Evolutionary conservation across 2,329 filamentous ascomycete species (phyloP).

Genomic region (Aspergillus transmontanensis): DNA sequence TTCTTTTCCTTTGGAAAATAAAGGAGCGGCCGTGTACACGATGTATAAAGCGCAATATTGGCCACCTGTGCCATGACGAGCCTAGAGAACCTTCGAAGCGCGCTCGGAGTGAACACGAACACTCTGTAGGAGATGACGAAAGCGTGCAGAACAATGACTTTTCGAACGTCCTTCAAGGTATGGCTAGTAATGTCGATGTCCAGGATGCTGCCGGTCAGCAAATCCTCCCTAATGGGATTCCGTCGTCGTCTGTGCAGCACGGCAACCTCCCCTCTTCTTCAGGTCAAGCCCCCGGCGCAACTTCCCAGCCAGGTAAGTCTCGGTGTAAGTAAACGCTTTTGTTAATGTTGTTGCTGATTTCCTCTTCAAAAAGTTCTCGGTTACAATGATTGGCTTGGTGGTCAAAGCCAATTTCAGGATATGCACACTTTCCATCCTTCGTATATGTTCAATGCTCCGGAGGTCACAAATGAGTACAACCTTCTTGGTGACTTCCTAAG

Average conservation of each 20-base stretch:
- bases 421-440: conserved; percentile 92
- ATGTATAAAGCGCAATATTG: conserved; percentile 98
- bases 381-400: conserved; percentile 80
- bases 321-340: conserved; percentile 2
- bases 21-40: conserved; percentile 94
- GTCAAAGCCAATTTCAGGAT: conserved; percentile 85
- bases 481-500: conserved; percentile 95
- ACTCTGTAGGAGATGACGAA: conserved; percentile 63
- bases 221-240: conserved; percentile 50
- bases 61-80: conserved; percentile 97
- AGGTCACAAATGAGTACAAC: conserved; percentile 96
- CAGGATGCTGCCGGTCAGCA: conserved; percentile 54
- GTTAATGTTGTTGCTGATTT: conserved; percentile 29
- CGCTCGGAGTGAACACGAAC: conserved; percentile 65
- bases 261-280: conserved; percentile 67
- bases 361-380: conserved; percentile 63
- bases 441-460: conserved; percentile 92
- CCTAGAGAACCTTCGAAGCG: conserved; percentile 87
- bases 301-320: conserved; percentile 73
- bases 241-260: conserved; percentile 57
- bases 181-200: conserved; percentile 59
- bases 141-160: conserved; percentile 49
- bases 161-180: conserved; percentile 46
- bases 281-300: conserved; percentile 65
- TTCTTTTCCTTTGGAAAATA: conserved; percentile 19